These are phyloP conservation scores for Pleurotus giganteus DNA, from an alignment of 768 basidiomycete species.

Conservation along the genomic window DNA sequence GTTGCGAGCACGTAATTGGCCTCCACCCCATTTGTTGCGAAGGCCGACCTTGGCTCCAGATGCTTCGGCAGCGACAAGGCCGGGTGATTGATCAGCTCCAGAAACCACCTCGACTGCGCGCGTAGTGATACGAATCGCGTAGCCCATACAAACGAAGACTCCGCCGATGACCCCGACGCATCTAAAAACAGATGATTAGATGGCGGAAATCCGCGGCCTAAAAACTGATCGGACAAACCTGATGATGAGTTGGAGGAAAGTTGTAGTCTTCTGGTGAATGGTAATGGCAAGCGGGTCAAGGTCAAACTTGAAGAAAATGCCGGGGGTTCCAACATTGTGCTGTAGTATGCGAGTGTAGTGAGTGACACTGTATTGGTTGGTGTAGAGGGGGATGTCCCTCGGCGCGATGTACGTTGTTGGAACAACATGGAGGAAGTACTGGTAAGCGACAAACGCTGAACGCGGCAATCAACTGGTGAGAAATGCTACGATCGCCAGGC, in stretches of 20 bases:
- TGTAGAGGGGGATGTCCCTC: slow-evolving; percentile 59
- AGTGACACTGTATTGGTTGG: slow-evolving; percentile 92
- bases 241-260: slow-evolving; percentile 78
- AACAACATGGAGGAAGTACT: slow-evolving; percentile 94
- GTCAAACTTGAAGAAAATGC: slow-evolving; percentile 99
- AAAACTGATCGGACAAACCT: slow-evolving; percentile 32
- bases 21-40: slow-evolving; percentile 68
- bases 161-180: slow-evolving; percentile 93
- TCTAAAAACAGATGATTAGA: slow-evolving; percentile 25
- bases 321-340: slow-evolving; percentile 80
- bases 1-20: slow-evolving; percentile 55
- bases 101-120: slow-evolving; percentile 69
- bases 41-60: slow-evolving; percentile 52
- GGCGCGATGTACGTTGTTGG: slow-evolving; percentile 91
- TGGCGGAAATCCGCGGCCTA: background rate
- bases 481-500: slow-evolving; percentile 4
- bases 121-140: slow-evolving; percentile 64
- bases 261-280: slow-evolving; percentile 86
- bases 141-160: slow-evolving; percentile 82
- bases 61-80: slow-evolving; percentile 65
- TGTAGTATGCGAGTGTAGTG: slow-evolving; percentile 80
- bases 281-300: slow-evolving; percentile 86
- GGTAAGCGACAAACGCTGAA: slow-evolving; percentile 84
- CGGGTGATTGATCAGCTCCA: slow-evolving; percentile 42
- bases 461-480: slow-evolving; percentile 4